Evolutionary conservation across 306 rosid genomes (phyloP), one percentile per base, ranked within the genome.

Genomic region (Cucumis melo): DNA sequence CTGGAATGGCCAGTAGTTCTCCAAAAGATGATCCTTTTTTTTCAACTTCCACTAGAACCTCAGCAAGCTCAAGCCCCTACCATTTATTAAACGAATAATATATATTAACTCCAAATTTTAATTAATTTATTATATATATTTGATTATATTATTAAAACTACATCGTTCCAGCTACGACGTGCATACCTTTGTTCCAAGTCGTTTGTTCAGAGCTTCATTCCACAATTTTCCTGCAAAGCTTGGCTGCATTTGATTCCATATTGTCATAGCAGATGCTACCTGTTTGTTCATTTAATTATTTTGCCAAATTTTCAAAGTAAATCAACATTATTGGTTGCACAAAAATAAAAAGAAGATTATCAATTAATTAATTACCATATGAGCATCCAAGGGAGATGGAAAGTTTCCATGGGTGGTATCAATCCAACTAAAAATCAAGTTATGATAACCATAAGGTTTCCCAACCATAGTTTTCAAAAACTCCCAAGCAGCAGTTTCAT

Each of bases 401-500:
- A 87, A 93, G 80, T 93, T 93, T 36, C 63, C 88, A 2, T 6
- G 75, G 75, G 84, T 24, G 67, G 98, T 93, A 80, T 93, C 98
- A 76, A 93, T 91, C 98, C 97, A 93, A 82, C 97, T 89, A 82
- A 93, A 93, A 79, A 93, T 88, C 90, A 90, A 86, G 83, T 92
- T 92, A 73, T 92, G 96, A 80, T 89, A 92, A 71, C 98, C 98
- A 84, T 92, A 92, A 59, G 98, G 96, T 84, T 90, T 92, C 75
- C 96, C 94, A 15, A 34, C 39, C 71, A 63, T 63, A 85, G 19
- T 88, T 76, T 54, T 63, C 23, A 87, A 96, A 80, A 82, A 93
- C 82, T 93, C 97, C 98, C 98, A 93, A 1, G 98, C 98, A 64
- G 96, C 97, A 79, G 96, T 85, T 86, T 93, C 90, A 41, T 91